Percentiles rank a stretch among this genome's conserved stretches.
phyloP scores from a whole-genome alignment of 257 asterid species.

The Coffea eugenioides region DNA sequence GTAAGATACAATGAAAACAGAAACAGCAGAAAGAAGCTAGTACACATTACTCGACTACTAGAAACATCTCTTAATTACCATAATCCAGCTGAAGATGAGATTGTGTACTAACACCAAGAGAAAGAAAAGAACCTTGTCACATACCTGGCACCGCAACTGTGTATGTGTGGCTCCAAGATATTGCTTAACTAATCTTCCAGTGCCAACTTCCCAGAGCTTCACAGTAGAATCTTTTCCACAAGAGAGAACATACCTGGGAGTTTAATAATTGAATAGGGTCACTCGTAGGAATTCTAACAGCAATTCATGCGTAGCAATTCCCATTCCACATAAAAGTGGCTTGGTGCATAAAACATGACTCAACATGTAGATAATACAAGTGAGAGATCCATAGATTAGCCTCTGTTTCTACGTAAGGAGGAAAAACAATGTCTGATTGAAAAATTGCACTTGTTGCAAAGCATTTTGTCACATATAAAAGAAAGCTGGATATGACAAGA shows the following conservation, averaged over 20 bases:
- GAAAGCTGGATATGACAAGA: not conserved
- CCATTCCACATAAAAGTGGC: not conserved
- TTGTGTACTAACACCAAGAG: not conserved
- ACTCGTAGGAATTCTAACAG: not conserved
- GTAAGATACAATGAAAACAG: not conserved
- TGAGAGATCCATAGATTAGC: not conserved
- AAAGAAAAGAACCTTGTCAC: not conserved
- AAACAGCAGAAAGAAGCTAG: not conserved
- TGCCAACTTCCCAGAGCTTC: conserved; percentile 82
- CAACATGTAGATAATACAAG: not conserved
- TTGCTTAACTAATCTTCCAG: conserved; percentile 68
- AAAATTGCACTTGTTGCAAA: not conserved
- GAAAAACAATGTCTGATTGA: not conserved
- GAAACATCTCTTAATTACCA: not conserved
- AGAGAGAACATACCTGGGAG: conserved; percentile 67
- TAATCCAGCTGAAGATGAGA: not conserved
- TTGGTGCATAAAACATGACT: not conserved
- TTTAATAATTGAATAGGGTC: conserved; percentile 26
- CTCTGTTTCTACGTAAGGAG: not conserved
- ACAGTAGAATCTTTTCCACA: conserved; percentile 76
- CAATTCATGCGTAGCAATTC: not conserved
- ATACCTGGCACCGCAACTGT: conserved; percentile 72
- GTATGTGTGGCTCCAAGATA: conserved; percentile 62
- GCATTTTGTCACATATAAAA: not conserved
- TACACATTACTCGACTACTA: not conserved